phyloP scores from a whole-genome alignment of 257 asterid genomes.

The Salvia splendens region DNA sequence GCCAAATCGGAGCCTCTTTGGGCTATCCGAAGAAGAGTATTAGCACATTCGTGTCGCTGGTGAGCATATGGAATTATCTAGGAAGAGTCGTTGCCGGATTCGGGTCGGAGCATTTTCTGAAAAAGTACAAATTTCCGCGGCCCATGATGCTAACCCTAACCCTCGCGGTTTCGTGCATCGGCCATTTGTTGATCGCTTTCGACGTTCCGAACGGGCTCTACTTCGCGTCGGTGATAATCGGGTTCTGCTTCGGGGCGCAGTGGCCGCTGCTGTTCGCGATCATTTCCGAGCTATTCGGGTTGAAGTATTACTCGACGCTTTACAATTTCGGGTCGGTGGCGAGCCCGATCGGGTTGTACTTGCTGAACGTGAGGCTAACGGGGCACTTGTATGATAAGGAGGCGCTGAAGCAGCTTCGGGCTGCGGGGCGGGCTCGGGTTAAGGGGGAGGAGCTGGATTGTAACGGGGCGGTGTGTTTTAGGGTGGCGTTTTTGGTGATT shows the following conservation, averaged over 20 bases:
- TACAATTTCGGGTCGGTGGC: constrained; percentile 80
- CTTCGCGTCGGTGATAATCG: constrained; percentile 70
- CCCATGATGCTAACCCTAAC: constrained; percentile 56
- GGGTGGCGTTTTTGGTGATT: constrained; percentile 62
- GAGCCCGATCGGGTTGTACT: constrained; percentile 71
- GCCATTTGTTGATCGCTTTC: constrained; percentile 69
- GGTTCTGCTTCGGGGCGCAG: constrained; percentile 86
- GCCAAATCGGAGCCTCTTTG: constrained; percentile 64
- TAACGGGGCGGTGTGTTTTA: constrained; percentile 57
- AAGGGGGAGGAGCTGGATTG: constrained; percentile 60
- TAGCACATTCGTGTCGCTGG: constrained; percentile 77
- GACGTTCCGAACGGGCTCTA: constrained; percentile 62
- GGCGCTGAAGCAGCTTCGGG: constrained; percentile 56
- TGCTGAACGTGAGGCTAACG: constrained; percentile 59
- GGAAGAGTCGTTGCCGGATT: constrained; percentile 78
- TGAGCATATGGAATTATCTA: constrained; percentile 80
- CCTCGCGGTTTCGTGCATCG: constrained; percentile 50
- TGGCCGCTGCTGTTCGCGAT: constrained; percentile 82
- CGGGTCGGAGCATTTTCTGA: constrained; percentile 53
- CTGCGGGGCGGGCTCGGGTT: constrained; percentile 35
- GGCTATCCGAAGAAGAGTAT: constrained; percentile 63
- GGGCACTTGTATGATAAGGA: constrained; percentile 72
- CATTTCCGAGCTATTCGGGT: constrained; percentile 77
- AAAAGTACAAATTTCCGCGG: constrained; percentile 65
- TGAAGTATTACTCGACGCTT: constrained; percentile 75